Base-by-base conservation (phyloP, 2,329 filamentous ascomycete genomes). In the Aspergillus brunneoviolaceus region DNA sequence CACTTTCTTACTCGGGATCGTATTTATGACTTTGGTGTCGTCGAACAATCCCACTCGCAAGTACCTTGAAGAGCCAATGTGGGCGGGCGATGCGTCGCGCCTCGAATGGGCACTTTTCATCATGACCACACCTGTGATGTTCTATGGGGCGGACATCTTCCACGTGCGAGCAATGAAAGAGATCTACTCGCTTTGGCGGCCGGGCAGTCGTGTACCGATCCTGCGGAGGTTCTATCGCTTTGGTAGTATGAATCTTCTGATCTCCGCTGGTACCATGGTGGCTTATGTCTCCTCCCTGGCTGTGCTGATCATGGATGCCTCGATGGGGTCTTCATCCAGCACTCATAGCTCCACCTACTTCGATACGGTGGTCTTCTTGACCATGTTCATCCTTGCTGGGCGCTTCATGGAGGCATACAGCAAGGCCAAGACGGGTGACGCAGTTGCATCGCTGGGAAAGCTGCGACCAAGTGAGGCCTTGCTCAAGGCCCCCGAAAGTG, bases 231-330 rank as follows among this genome's bases (percentile, higher is more conserved):
- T 97, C 70, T 92, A 92, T 74, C 87, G 90, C n/a, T 97, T 97
- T 70, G 93, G 93, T 9, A 96, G 92, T 79, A 97, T 97, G 93
- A 96, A 96, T 72, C 89, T 96, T 79, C 84, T 97, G 61, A 93
- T 97, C 76, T 95, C 90, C 7, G 82, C 96, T 2, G 93, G 92
- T 5, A 96, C 93, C 0, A 89, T 87, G 2, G 91, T 97, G 61
- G 93, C 93, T 1, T 96, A 96, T 73, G 80, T 96, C 63, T 88
- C 91, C 0, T 96, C 92, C 0, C 79, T 96, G 25, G 89, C 87
- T 16, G 87, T 96, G 64, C 83, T 97, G 72, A 88, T 91, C 55
- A 85, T 87, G 6, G 85, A 77, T 57, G 76, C 77, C 3, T 75
- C 74, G 33, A 62, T 60, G 27, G 65, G 64, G n/a, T 65, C 58